These are phyloP conservation scores for Solanum habrochaites DNA, from an alignment of 257 asterid species.

Conservation along the genomic window DNA sequence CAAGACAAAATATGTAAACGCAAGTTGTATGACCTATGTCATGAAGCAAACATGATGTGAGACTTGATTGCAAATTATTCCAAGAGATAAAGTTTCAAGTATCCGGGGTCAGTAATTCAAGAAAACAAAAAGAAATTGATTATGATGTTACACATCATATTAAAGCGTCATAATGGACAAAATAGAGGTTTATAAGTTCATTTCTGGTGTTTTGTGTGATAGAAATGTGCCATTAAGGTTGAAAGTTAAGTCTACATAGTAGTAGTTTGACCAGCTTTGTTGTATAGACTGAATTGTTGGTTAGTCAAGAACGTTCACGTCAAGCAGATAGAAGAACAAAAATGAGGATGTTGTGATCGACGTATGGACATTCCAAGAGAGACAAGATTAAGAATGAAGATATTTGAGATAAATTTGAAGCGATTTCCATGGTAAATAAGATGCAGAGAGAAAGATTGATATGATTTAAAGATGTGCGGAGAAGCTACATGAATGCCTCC, in stretches of 20 bases:
- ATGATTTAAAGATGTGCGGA: not conserved
- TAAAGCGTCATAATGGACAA: not conserved
- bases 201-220: not conserved
- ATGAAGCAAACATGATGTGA: not conserved
- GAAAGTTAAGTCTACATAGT: not conserved
- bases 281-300: not conserved
- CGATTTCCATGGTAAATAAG: no score
- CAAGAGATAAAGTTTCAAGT: not conserved
- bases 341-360: not conserved
- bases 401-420: no score
- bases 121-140: no score
- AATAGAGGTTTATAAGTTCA: not conserved
- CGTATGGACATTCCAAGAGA: not conserved
- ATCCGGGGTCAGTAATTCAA: not conserved
- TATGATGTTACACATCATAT: not conserved
- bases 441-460: no score
- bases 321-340: not conserved
- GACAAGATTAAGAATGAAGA: not conserved
- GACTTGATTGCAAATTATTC: not conserved
- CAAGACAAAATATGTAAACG: not conserved
- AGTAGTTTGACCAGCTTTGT: not conserved
- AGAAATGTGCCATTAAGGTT: not conserved
- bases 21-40: no score
- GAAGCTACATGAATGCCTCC: not conserved
- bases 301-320: not conserved